Evolutionary conservation across 306 rosid genomes (phyloP), one percentile per base, ranked within the genome.

Genomic region (Lathyrus sativus): DNA sequence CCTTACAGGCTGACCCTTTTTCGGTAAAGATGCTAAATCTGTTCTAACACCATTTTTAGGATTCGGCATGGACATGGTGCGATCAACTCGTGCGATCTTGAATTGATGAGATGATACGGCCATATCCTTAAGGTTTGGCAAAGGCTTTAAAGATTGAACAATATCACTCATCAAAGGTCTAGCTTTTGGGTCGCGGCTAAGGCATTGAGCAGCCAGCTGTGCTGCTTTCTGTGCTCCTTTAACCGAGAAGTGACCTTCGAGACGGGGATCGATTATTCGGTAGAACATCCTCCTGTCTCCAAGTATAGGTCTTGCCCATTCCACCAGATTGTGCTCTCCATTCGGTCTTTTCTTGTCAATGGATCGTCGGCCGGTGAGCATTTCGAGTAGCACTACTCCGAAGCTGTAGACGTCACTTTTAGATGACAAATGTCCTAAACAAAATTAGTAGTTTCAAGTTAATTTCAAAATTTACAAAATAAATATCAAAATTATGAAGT

Each of bases 381-480:
- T 85, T 78, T 93, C 99, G 3, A 93, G 95, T 50, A 93, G 81
- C 31, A 93, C 99, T 18, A 93, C 99, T 51, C 99, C 99, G 63
- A 88, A 93, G 82, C 99, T 88, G 76, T 90, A 93, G 69, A 93
- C 99, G 45, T 93, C 99, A 56, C 92, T 93, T 76, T 90, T 93
- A 7, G 96, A 82, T 43, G 99, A 83, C 87, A 93, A 64, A 83
- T 93, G 99, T 44, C 99, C 99, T 93, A 63, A 28, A 60, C 67
- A 72, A 71, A 60, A 62, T 71, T 37, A 26, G 57, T 35, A 57
- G 37, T 70, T 67, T 66, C 77, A 67, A 7, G 60, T 67, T 70
- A 78, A 19, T 49, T 31, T 19, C 8, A 43, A 11, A 59, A 66
- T n/a, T 18, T 8, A 22, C 5, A 55, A 41, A 66, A 41, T 11